Evolutionary conservation across 2,329 filamentous ascomycete genomes (phyloP).

Genomic region (Microcyclospora pomicola): DNA sequence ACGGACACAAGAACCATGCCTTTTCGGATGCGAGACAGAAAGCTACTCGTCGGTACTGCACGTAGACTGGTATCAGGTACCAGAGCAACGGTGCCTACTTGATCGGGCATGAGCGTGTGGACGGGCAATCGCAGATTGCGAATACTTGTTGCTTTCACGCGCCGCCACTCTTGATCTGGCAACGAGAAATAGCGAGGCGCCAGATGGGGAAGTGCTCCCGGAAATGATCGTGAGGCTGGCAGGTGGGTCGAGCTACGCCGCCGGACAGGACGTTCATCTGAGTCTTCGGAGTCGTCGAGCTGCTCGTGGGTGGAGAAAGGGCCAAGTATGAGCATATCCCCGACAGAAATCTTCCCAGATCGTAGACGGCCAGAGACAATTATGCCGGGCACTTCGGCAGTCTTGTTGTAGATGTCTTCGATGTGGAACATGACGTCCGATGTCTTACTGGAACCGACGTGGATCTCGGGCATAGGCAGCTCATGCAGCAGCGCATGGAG

Average conservation of each 20-base stretch:
- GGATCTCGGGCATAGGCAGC: slow-evolving; percentile 47
- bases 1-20: slow-evolving; percentile 65
- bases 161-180: slow-evolving; percentile 55
- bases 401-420: slow-evolving; percentile 72
- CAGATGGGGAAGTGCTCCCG: slow-evolving; percentile 28
- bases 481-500: slow-evolving; percentile 68
- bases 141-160: slow-evolving; percentile 69
- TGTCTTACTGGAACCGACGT: slow-evolving; percentile 28
- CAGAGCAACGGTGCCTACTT: slow-evolving; percentile 81
- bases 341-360: slow-evolving; percentile 63
- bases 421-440: slow-evolving; percentile 57
- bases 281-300: slow-evolving; percentile 23
- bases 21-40: slow-evolving; percentile 42
- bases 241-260: slow-evolving; percentile 14
- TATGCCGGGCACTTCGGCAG: slow-evolving; percentile 18
- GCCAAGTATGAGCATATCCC: slow-evolving; percentile 64
- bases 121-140: slow-evolving; percentile 80
- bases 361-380: slow-evolving; percentile 76
- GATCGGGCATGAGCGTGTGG: slow-evolving; percentile 57
- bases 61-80: slow-evolving; percentile 34
- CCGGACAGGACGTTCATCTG: slow-evolving; percentile 18
- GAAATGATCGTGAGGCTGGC: slow-evolving; percentile 34
- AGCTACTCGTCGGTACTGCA: slow-evolving; percentile 15
- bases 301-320: slow-evolving; percentile 39
- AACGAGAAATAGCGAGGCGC: slow-evolving; percentile 11